Evolutionary conservation across 75 land plant genomes (phyloP), one percentile per base, ranked within the genome.

Genomic region (Gnetum montanum): DNA sequence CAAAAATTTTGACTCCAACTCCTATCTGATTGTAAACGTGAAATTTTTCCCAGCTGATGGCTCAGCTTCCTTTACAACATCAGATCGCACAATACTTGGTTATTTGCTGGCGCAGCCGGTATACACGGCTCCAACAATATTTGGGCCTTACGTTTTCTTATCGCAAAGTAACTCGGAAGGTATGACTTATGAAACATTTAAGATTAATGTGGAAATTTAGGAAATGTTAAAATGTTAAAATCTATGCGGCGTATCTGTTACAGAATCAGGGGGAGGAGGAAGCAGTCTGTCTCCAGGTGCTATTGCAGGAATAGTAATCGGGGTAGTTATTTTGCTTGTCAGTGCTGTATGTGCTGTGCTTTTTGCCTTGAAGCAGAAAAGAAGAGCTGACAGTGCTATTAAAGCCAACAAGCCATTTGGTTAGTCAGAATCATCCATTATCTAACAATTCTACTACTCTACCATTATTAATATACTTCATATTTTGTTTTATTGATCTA

Each of bases 1-100:
- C 31, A 65, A 56, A 11, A 54, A 74, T 48, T 74, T 82, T 66
- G 76, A 76, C 34, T 19, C 12, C 43, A 72, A 61, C 44, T 64
- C 73, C 45, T 80, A 84, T 37, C 72, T 84, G 58, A 67, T 65
- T 40, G 15, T 76, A 43, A 66, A 73, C 19, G 34, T 80, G 46
- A 56, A 62, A 31, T 71, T 84, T 40, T 84, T 84, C 66, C 80
- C 84, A 34, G 44, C 74, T 0, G 8, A 1, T n/a, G 74, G 54
- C 11, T 28, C 19, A 26, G 43, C 23, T 46, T 19, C 6, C 33
- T 75, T 79, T 50, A 60, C 59, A 22, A 19, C 48, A 2, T 30
- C 61, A 49, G 68, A 56, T 7, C 15, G 64, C 35, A 10, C 47
- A 20, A 15, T 1, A 0, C 43, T 75, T 48, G 70, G 58, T 8